Evolutionary conservation across 768 basidiomycete species (phyloP).

Genomic region (Hygrocybe punicea): DNA sequence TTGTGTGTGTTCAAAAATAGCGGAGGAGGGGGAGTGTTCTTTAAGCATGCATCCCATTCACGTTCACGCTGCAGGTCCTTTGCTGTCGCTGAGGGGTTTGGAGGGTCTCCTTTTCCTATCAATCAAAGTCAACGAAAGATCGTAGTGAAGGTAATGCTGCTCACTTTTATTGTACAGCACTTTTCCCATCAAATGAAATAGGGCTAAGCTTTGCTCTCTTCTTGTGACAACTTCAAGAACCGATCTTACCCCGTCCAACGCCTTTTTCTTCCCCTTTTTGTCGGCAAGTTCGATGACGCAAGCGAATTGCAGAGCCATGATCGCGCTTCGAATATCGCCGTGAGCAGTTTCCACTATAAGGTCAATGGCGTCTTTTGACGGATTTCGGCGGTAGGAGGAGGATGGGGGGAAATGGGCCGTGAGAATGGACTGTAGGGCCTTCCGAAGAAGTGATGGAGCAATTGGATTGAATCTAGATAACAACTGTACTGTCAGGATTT

Average conservation of each 20-base stretch:
- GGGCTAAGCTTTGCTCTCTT: constrained; percentile 77
- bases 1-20: constrained; percentile 56
- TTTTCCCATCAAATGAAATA: constrained; percentile 94
- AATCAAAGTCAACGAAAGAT: no score
- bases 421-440: constrained; percentile 66
- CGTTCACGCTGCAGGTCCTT: constrained; percentile 64
- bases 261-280: constrained; percentile 35
- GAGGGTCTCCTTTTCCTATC: constrained; percentile 73
- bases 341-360: constrained; percentile 73
- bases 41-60: constrained; percentile 51
- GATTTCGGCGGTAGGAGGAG: constrained; percentile 21
- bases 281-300: constrained; percentile 46
- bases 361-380: constrained; percentile 67
- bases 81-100: constrained; percentile 49
- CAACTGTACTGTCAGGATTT: not conserved
- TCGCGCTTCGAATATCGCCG: constrained; percentile 90
- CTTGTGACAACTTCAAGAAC: constrained; percentile 73
- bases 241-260: constrained; percentile 27
- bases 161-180: constrained; percentile 93
- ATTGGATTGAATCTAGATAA: constrained; percentile 84
- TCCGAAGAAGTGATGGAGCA: constrained; percentile 78
- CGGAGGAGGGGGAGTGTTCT: constrained; percentile 57
- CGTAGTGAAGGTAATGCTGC: constrained; percentile 21
- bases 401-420: constrained; percentile 40
- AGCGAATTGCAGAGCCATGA: constrained; percentile 90